These are phyloP conservation scores for Vitis hybrid DNA, from an alignment of 177 flowering plant genomes.

Conservation along the genomic window DNA sequence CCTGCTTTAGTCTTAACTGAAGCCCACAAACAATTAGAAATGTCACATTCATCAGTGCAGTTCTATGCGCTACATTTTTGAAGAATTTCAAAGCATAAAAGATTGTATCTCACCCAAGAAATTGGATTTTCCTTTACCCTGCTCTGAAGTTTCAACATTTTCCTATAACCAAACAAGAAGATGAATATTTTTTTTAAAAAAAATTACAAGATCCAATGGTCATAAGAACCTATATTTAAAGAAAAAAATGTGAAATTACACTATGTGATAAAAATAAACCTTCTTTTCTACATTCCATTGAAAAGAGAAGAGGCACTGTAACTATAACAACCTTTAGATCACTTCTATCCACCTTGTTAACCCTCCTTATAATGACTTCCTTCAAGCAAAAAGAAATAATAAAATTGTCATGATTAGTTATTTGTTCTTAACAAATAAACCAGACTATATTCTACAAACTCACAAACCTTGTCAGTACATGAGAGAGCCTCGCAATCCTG, in stretches of 20 bases:
- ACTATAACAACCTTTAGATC: too few relatives aligned
- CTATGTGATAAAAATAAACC: too few relatives aligned
- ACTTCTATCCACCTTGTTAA: too few relatives aligned
- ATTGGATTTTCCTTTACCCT: slow-evolving; percentile 20
- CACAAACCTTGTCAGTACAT: slow-evolving; percentile 34
- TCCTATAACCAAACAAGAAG: slow-evolving; percentile 25
- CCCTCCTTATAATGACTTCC: too few relatives aligned
- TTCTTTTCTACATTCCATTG: too few relatives aligned
- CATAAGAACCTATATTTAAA: neutral
- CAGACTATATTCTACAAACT: neutral
- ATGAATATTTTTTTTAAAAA: neutral
- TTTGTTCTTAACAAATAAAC: neutral
- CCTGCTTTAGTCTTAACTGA: slow-evolving; percentile 43
- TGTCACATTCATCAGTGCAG: neutral
- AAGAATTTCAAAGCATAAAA: neutral
- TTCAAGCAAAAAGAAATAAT: too few relatives aligned
- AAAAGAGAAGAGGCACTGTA: too few relatives aligned
- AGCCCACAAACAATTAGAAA: slow-evolving; percentile 12
- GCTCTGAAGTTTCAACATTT: slow-evolving; percentile 26
- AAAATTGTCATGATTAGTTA: too few relatives aligned
- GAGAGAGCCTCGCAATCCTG: slow-evolving; percentile 26
- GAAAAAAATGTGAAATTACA: neutral
- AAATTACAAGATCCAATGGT: neutral
- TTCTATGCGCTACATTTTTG: neutral
- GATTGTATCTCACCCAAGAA: slow-evolving; percentile 25